These are phyloP conservation scores for Cladorrhinum sp. DNA, from an alignment of 2,329 filamentous ascomycete genomes.

Conservation along the genomic window DNA sequence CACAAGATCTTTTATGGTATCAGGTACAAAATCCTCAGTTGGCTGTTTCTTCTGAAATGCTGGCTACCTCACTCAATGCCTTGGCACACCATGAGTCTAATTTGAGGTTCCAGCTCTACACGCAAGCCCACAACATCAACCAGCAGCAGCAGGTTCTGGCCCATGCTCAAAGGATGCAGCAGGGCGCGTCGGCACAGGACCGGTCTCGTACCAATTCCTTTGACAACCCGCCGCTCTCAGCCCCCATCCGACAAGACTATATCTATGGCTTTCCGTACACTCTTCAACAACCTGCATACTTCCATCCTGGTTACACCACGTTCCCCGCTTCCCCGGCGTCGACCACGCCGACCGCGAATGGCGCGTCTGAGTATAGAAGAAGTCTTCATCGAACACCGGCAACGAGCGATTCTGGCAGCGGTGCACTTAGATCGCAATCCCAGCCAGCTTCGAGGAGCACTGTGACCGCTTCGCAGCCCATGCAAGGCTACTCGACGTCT, in stretches of 20 bases:
- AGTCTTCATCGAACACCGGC: conserved; percentile 53
- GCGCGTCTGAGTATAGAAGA: conserved; percentile 53
- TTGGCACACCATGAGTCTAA: conserved; percentile 33
- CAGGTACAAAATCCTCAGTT: conserved; percentile 43
- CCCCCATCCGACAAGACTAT: conserved; percentile 55
- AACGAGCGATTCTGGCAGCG: conserved; percentile 51
- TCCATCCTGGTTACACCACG: conserved; percentile 47
- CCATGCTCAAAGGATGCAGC: conserved; percentile 44
- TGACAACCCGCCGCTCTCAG: conserved; percentile 58
- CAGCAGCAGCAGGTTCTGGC: conserved; percentile 42
- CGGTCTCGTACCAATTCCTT: conserved; percentile 61
- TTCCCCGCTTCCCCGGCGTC: conserved; percentile 57
- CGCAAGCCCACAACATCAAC: conserved; percentile 43
- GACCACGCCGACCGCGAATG: conserved; percentile 30
- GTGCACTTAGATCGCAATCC: conserved; percentile 63
- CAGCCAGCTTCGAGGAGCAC: conserved; percentile 55
- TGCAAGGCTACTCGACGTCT: conserved; percentile 31
- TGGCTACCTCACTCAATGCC: conserved; percentile 21
- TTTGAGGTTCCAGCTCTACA: conserved; percentile 45
- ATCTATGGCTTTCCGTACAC: conserved; percentile 48
- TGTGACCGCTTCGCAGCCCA: conserved; percentile 33
- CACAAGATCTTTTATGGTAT: conserved; percentile 51
- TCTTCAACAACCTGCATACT: conserved; percentile 42
- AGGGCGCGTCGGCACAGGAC: conserved; percentile 40
- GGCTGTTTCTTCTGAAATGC: conserved; percentile 38